Evolutionary conservation across 169 alveolate genomes (phyloP).

Genomic region (Plasmodium sp.): DNA sequence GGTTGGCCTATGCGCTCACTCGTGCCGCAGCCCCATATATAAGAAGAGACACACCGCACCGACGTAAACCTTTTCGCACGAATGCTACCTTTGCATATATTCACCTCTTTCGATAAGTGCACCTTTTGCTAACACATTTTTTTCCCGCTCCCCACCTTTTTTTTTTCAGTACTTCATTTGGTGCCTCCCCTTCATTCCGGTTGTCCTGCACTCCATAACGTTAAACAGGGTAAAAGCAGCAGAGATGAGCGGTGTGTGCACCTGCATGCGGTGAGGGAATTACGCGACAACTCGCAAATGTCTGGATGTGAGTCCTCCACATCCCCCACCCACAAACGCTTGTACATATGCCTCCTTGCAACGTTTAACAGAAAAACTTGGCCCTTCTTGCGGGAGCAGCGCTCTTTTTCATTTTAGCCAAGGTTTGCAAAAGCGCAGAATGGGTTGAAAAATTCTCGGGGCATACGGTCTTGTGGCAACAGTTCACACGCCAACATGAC

Average conservation of each 20-base stretch:
- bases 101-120: not conserved
- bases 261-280: not conserved
- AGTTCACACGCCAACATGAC: not conserved
- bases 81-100: not conserved
- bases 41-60: not conserved
- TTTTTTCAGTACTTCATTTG: conserved; percentile 88
- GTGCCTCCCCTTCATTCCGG: conserved; percentile 90
- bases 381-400: conserved; percentile 16
- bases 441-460: not conserved
- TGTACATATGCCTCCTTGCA: not conserved
- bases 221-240: conserved; percentile 36
- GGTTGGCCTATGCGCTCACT: not conserved
- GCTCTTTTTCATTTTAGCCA: conserved; percentile 25
- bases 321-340: not conserved
- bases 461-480: not conserved
- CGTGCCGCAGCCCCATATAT: not conserved
- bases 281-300: not conserved
- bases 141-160: not conserved
- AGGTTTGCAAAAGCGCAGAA: conserved; percentile 46
- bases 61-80: not conserved
- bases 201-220: conserved; percentile 80
- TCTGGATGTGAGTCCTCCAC: not conserved
- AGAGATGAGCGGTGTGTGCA: not conserved
- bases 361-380: conserved; percentile 25
- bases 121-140: not conserved